A percentile compares a stretch with the other conserved stretches of the same genome.
Evolutionary conservation across 208 protist species (phyloP).

Genomic region (Trypanosoma rangeli): DNA sequence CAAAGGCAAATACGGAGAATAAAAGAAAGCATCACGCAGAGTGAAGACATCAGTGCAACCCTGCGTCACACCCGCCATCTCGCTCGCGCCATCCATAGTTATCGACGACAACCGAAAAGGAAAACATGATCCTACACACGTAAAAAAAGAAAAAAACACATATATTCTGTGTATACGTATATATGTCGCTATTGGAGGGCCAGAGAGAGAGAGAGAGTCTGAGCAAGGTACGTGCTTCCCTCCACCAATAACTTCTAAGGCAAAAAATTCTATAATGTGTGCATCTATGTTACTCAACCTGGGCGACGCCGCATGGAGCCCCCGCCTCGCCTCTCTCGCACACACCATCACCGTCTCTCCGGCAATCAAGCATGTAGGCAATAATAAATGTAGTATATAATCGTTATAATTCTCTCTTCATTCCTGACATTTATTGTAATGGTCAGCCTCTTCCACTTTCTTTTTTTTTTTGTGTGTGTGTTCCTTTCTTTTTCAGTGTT

Average conservation of each 20-base stretch:
- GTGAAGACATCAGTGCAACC: no score
- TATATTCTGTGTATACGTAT: background rate
- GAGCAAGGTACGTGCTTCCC: background rate
- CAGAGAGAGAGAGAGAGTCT: background rate
- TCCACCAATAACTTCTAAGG: background rate
- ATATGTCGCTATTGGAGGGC: background rate
- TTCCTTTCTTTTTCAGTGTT: background rate
- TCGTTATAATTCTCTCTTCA: background rate
- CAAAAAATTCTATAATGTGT: background rate
- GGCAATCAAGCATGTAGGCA: background rate
- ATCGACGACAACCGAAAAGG: background rate
- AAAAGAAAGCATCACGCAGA: background rate
- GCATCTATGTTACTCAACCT: conserved; percentile 9
- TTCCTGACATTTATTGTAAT: background rate
- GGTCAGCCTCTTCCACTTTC: background rate
- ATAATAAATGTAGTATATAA: background rate
- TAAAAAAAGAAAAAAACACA: background rate
- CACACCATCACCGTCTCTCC: background rate
- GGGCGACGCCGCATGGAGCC: background rate
- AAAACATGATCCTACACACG: background rate
- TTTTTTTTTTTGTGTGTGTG: background rate
- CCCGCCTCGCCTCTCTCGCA: background rate
- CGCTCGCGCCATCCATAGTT: background rate
- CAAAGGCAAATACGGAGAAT: background rate
- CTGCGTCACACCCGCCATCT: background rate